Base-by-base conservation (phyloP, 2,329 filamentous ascomycete genomes). In the Penicillium sp. region DNA sequence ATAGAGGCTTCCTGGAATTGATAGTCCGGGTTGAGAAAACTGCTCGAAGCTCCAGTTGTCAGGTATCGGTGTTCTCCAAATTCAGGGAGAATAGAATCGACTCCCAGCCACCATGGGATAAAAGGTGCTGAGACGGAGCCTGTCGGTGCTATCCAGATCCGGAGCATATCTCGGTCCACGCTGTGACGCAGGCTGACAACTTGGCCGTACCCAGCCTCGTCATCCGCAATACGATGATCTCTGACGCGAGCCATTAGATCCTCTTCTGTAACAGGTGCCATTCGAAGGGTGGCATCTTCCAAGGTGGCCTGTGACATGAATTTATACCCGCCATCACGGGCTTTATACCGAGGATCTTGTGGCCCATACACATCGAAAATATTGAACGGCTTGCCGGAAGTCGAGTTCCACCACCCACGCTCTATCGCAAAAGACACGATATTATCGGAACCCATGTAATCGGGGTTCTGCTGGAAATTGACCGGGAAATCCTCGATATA, bases 321-420 rank as follows among this genome's bases (percentile, higher is more conserved):
- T 7, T 40, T 40, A 12, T 40, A 40, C 17, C 36, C 36, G 12
- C 36, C 36, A 24, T 40, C 36, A n/a, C 36, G 36, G 4, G 36
- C 36, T 9, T 40, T 40, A 21, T 40, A 40, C 15, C 36, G 36
- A 26, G 36, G 21, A 17, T 26, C 36, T 15, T 40, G 36, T 4
- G 36, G 36, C 7, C 36, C 36, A 40, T 40, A 40, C 7, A 40
- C 36, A n/a, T 40, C 36, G 36, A 40, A 40, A 40, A 40, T 40
- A 7, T 40, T 40, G 36, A 40, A 40, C 2, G 36, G 36, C 7
- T 40, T 40, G 4, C 36, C 36, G 7, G 36, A 40, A 26, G 21
- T 26, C 12, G 12, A 8, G 7, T 40, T 40, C 36, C 36, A 40
- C 36, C 36, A 40, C 17, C 36, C 36, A 26, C 36, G 36, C 23